These are phyloP conservation scores for Stephania yunnanensis DNA, from an alignment of 164 flowering plant genomes.

Conservation along the genomic window DNA sequence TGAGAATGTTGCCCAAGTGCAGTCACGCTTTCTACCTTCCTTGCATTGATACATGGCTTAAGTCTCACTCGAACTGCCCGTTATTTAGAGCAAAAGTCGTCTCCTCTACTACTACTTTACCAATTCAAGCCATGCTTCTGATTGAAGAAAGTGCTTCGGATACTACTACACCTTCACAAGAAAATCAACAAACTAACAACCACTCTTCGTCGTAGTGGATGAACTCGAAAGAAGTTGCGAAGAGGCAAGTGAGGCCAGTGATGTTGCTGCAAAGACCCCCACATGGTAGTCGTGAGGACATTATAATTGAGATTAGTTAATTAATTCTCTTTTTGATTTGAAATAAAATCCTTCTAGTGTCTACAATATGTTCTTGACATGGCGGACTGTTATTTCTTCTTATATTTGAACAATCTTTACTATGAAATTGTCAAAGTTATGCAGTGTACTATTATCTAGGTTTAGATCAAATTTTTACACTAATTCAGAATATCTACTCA, in stretches of 20 bases:
- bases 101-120: slow-evolving; percentile 12
- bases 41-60: slow-evolving; percentile 86
- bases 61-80: slow-evolving; percentile 77
- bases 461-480: no score
- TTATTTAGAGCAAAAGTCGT: slow-evolving; percentile 58
- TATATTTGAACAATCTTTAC: no score
- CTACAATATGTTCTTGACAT: no score
- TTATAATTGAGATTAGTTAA: slow-evolving; percentile 13
- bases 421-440: no score
- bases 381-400: no score
- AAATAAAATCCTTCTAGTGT: no score
- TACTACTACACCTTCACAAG: slow-evolving; percentile 8
- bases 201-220: slow-evolving; percentile 16
- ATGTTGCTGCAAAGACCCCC: slow-evolving; percentile 22
- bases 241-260: slow-evolving; percentile 9
- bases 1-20: slow-evolving; percentile 76
- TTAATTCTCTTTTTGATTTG: no score
- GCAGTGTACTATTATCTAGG: no score
- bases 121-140: slow-evolving; percentile 18
- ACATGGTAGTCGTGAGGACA: slow-evolving; percentile 24
- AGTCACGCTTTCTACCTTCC: slow-evolving; percentile 77
- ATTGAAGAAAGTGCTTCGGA: slow-evolving; percentile 14
- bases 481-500: slow-evolving; percentile 14
- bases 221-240: slow-evolving; percentile 16
- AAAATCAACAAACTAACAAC: slow-evolving; percentile 10